phyloP scores from a whole-genome alignment of 2,329 filamentous ascomycete genomes.

The Tolypocladium sp. region DNA sequence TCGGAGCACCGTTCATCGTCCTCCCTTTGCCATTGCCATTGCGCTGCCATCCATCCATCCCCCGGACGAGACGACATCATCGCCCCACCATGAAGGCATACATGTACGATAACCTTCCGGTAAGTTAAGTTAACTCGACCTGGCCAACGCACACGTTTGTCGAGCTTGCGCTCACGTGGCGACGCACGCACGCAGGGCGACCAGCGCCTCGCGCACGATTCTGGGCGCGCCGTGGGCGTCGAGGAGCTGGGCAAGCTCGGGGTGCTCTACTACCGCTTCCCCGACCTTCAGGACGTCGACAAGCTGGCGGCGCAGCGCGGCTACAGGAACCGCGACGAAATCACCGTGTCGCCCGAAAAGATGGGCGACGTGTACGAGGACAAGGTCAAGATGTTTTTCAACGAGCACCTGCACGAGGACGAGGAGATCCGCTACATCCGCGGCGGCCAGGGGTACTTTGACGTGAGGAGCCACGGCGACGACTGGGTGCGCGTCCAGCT shows the following conservation, averaged over 20 bases:
- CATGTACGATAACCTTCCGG: conserved; percentile 45
- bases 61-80: background rate
- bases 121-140: conserved; percentile 27
- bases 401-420: conserved; percentile 94
- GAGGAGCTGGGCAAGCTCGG: conserved; percentile 65
- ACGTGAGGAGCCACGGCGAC: conserved; percentile 74
- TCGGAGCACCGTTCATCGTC: background rate
- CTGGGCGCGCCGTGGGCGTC: conserved; percentile 57
- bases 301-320: conserved; percentile 62
- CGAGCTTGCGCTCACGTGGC: background rate
- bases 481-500: conserved; percentile 83
- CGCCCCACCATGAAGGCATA: conserved; percentile 44
- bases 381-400: conserved; percentile 89
- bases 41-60: background rate
- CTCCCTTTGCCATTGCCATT: background rate
- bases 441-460: conserved; percentile 84
- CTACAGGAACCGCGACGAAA: conserved; percentile 93
- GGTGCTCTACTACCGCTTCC: conserved; percentile 67
- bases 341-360: conserved; percentile 74
- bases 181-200: conserved; percentile 57
- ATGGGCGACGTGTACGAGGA: conserved; percentile 86
- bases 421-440: conserved; percentile 96
- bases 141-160: background rate
- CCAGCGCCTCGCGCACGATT: conserved; percentile 86
- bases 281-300: conserved; percentile 59